These are phyloP conservation scores for Penicillium sp. DNA, from an alignment of 2,329 filamentous ascomycete genomes.

Conservation along the genomic window DNA sequence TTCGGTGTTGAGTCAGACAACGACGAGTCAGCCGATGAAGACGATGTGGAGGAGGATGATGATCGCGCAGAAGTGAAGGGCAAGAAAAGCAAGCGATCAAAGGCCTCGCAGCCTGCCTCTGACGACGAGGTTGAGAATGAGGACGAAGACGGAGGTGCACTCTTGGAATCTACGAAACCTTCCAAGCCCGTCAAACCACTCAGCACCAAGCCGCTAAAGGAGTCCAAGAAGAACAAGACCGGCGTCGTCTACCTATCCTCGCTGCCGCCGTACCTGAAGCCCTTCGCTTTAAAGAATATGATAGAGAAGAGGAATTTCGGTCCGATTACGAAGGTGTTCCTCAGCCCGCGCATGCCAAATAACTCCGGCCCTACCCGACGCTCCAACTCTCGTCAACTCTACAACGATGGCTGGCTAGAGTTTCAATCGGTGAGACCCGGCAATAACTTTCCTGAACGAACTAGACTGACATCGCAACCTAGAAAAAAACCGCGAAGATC, in stretches of 20 bases:
- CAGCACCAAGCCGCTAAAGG: constrained; percentile 10
- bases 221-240: constrained; percentile 33
- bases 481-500: constrained; percentile 45
- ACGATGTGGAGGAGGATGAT: constrained; percentile 12
- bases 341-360: constrained; percentile 38
- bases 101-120: constrained; percentile 9
- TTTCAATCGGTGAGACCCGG: constrained; percentile 27
- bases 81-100: constrained; percentile 12
- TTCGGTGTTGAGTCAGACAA: constrained; percentile 51
- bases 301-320: constrained; percentile 42
- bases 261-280: constrained; percentile 48
- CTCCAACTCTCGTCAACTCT: constrained; percentile 45
- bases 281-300: constrained; percentile 45
- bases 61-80: constrained; percentile 14
- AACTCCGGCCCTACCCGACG: constrained; percentile 20
- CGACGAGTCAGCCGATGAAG: constrained; percentile 26
- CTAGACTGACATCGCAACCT: constrained; percentile 13
- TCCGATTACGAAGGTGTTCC: constrained; percentile 45
- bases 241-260: constrained; percentile 48
- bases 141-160: constrained; percentile 13
- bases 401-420: constrained; percentile 49
- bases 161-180: constrained; percentile 12
- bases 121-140: constrained; percentile 12
- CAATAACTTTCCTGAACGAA: background rate
- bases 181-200: constrained; percentile 4